Evolutionary conservation across 1,284 basidiomycete genomes (phyloP).

Genomic region (Tilletia walkeri): DNA sequence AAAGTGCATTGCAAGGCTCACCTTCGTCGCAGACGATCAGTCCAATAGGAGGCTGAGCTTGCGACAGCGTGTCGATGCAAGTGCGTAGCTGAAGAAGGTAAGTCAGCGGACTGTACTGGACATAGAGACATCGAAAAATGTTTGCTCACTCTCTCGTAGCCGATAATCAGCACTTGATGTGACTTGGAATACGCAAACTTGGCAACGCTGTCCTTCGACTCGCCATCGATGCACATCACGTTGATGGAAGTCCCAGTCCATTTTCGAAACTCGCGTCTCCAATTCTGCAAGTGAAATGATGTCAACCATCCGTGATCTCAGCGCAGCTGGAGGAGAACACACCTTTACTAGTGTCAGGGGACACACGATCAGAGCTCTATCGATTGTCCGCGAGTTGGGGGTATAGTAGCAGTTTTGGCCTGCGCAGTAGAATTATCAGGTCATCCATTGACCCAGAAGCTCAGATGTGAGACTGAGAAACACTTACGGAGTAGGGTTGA

Average conservation of each 20-base stretch:
- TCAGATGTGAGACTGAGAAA: background rate
- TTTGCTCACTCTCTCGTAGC: constrained; percentile 80
- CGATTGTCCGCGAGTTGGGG: constrained; percentile 35
- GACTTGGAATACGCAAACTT: constrained; percentile 58
- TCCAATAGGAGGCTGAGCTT: constrained; percentile 71
- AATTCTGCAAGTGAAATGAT: constrained; percentile 64
- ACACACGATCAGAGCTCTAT: constrained; percentile 70
- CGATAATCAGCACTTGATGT: constrained; percentile 83
- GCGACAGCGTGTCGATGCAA: constrained; percentile 39
- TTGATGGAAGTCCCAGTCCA: constrained; percentile 74
- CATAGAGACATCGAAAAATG: constrained; percentile 52
- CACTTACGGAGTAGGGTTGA: constrained; percentile 46
- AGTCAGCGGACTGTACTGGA: background rate
- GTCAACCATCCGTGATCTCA: background rate
- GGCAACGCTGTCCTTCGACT: constrained; percentile 37
- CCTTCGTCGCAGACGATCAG: constrained; percentile 90
- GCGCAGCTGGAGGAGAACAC: constrained; percentile 58
- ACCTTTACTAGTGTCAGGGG: constrained; percentile 81
- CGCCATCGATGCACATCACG: constrained; percentile 74
- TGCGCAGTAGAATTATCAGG: background rate
- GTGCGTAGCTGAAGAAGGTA: constrained; percentile 43
- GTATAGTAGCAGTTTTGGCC: constrained; percentile 47
- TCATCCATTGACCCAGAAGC: background rate
- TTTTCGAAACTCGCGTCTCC: constrained; percentile 92
- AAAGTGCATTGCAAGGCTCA: background rate